Conservation (phyloP, 2,329 filamentous ascomycete genomes). For the Graphiopsis chlorocephala region DNA sequence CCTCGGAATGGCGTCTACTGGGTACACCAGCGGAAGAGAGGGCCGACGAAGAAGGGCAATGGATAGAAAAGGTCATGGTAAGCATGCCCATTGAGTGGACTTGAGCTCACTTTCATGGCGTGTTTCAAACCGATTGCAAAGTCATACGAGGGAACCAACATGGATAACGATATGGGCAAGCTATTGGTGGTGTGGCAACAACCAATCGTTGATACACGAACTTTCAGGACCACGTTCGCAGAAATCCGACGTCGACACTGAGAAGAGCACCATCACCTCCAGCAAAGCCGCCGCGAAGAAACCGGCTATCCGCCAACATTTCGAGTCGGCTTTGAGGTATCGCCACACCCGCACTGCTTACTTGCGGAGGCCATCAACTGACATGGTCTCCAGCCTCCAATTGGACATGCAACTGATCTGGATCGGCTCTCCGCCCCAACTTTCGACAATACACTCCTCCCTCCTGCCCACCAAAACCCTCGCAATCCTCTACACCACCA, state of each 20-base stretch:
- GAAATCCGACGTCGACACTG: background rate
- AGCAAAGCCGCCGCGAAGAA: background rate
- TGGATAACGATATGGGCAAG: background rate
- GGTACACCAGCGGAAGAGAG: background rate
- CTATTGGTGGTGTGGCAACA: background rate
- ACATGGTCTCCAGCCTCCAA: slow-evolving; percentile 16
- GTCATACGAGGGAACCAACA: background rate
- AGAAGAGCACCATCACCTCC: background rate
- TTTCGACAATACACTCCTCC: slow-evolving; percentile 20
- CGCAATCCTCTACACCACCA: background rate
- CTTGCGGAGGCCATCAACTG: background rate
- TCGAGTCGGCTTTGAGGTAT: background rate
- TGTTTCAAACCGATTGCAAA: too few relatives aligned
- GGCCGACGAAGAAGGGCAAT: background rate
- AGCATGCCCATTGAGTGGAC: background rate
- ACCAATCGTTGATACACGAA: background rate
- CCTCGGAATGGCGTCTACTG: background rate
- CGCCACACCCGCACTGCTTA: background rate
- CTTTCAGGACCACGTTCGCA: background rate
- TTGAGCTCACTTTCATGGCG: background rate
- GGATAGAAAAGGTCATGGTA: background rate
- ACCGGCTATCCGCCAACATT: background rate
- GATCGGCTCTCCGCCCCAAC: slow-evolving; percentile 17
- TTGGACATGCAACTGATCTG: slow-evolving; percentile 22
- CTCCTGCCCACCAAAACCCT: slow-evolving; percentile 15